Base-by-base conservation (phyloP, 306 rosid species). In the Vachellia pachyceras region DNA sequence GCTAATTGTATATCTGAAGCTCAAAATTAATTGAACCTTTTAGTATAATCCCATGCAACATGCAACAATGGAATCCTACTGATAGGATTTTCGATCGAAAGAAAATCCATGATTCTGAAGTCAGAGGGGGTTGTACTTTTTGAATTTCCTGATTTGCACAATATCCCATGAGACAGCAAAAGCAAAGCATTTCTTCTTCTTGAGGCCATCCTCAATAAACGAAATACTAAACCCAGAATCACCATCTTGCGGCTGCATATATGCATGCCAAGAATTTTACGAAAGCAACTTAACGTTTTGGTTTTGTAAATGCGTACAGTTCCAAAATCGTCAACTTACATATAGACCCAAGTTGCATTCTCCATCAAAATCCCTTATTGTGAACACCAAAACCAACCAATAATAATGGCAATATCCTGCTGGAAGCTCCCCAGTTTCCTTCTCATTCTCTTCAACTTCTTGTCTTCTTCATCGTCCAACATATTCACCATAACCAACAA, bases 161-260 rank as follows among this genome's bases (percentile, higher is more conserved):
- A 72, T 84, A 82, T 84, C 78, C 83, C 77, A 79, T 75, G 78
- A 50, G 84, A 84, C 73, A 79, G 75, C 73, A 76, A 84, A 88
- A 85, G 92, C 79, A 90, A 93, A 86, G 99, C 78, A 95, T 91
- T 82, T 81, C 92, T 93, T 95, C 87, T 87, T 40, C 52, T 74
- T n/a, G 85, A 90, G 91, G 86, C 91, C 87, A 87, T 85, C 87
- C 81, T 80, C 82, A 73, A 77, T 74, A 81, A 68, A 87, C 88
- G 90, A 85, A 91, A 91, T 91, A 10, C 97, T 83, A 89, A 95
- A 93, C 90, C 99, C 88, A 72, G 76, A 86, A 82, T 41, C 50
- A 65, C 66, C 76, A 18, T 82, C 78, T 86, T 80, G 88, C 82
- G 82, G 85, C 90, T 83, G 54, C 36, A 1, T 29, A 29, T 29